Evolutionary conservation across 2,329 filamentous ascomycete genomes (phyloP), one percentile per base, ranked within the genome.

Genomic region (Trichoderma breve): DNA sequence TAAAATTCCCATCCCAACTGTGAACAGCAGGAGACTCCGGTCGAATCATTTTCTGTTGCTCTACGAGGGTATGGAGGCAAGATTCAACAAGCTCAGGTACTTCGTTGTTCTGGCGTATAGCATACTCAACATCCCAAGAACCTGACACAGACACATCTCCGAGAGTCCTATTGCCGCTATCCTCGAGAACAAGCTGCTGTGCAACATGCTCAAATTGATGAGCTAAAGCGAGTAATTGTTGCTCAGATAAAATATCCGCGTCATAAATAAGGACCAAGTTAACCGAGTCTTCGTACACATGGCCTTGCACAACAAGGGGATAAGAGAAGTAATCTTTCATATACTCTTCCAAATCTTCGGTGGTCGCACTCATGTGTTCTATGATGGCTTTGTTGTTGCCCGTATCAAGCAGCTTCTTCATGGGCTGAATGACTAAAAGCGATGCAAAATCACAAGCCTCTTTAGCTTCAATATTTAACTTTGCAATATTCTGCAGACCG

Each of bases 401-500:
- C 1, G 26, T 9, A n/a, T 61, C 63, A 68, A 57, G 39, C 18
- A 69, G 64, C 30, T 51, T 53, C 30, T 62, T 68, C 63, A 72
- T 69, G 0, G 73, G 73, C 21, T 74, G 73, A 6, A 74, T 68
- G 6, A 77, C 76, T 6, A 78, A 57, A 12, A 76, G 71, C 11
- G 71, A 75, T 21, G 71, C 60, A 51, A 77, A 76, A 14, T 76
- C 73, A 39, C 73, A 75, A 3, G 75, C 75, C 21, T 70, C 71
- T 21, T 73, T 69, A 12, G 72, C 70, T 11, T 61, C 72, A 14
- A 72, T n/a, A 47, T 62, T 73, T 11, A 77, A 39, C 58, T 73
- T 74, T 6, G 69, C 57, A 18, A 78, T 77, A 34, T 75, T 72
- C 34, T 77, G 77, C 32, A 79, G 58, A 12, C 77, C 77, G 12